These are phyloP conservation scores for Mariannaea elegans DNA, from an alignment of 2,329 filamentous ascomycete genomes.

Conservation along the genomic window DNA sequence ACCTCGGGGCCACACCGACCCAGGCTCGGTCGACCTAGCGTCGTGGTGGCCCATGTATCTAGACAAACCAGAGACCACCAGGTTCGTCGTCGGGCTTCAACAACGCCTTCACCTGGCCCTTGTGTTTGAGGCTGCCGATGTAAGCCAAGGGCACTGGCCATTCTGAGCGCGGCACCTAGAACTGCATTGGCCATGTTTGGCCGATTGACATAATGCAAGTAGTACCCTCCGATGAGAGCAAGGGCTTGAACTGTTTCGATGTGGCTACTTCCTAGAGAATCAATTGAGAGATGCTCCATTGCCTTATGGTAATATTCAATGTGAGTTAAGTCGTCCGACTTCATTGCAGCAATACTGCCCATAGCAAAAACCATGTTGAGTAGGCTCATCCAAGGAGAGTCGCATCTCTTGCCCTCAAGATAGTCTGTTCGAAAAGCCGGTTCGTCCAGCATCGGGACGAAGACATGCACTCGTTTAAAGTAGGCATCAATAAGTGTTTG, in stretches of 20 bases:
- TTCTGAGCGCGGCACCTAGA: conserved; percentile 74
- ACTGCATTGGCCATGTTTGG: conserved; percentile 81
- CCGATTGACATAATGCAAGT: conserved; percentile 78
- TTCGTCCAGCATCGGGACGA: conserved; percentile 79
- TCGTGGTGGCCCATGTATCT: conserved; percentile 78
- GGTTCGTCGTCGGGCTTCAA: conserved; percentile 70
- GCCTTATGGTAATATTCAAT: conserved; percentile 75
- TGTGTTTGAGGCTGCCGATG: conserved; percentile 62
- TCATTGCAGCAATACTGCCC: conserved; percentile 75
- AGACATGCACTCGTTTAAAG: conserved; percentile 76
- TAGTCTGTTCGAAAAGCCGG: conserved; percentile 61
- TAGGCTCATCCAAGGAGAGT: conserved; percentile 74
- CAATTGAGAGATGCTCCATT: conserved; percentile 72
- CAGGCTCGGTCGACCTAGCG: conserved; percentile 74
- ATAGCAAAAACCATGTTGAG: conserved; percentile 81
- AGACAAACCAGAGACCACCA: conserved; percentile 82
- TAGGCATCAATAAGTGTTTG: conserved; percentile 78
- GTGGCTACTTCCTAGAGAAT: conserved; percentile 66
- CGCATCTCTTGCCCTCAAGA: conserved; percentile 54
- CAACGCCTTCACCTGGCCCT: conserved; percentile 12
- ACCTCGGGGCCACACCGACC: conserved; percentile 74
- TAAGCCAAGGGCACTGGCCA: conserved; percentile 76
- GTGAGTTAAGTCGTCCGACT: conserved; percentile 71
- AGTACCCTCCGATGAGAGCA: conserved; percentile 77
- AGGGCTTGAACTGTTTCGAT: conserved; percentile 77